Evolutionary conservation across 768 basidiomycete genomes (phyloP).

Genomic region (Panus rudis): DNA sequence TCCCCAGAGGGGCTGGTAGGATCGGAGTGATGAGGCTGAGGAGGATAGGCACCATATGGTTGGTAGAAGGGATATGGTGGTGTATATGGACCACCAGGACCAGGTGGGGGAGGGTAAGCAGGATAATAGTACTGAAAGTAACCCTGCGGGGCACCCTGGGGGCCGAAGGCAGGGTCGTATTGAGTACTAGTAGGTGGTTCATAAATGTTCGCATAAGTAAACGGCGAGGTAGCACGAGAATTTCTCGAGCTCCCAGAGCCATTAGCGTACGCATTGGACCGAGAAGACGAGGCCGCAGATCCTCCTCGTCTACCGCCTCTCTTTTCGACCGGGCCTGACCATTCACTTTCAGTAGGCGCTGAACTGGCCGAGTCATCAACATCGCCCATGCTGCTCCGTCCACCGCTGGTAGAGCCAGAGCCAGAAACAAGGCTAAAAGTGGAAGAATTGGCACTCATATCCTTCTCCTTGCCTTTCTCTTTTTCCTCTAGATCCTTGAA

Average conservation of each 20-base stretch:
- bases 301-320: slow-evolving; percentile 42
- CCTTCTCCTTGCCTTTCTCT: slow-evolving; percentile 59
- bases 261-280: slow-evolving; percentile 49
- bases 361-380: slow-evolving; percentile 64
- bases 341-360: slow-evolving; percentile 77
- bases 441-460: slow-evolving; percentile 72
- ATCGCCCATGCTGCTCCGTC: slow-evolving; percentile 54
- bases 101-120: slow-evolving; percentile 24
- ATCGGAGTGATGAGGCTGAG: slow-evolving; percentile 36
- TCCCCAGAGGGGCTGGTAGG: slow-evolving; percentile 24
- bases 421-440: slow-evolving; percentile 64
- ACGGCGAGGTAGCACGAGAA: slow-evolving; percentile 66
- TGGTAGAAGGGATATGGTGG: slow-evolving; percentile 30
- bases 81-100: not conserved
- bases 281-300: slow-evolving; percentile 43
- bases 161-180: slow-evolving; percentile 22
- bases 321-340: slow-evolving; percentile 59
- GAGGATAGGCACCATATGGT: slow-evolving; percentile 43
- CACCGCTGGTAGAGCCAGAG: slow-evolving; percentile 52
- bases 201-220: slow-evolving; percentile 68
- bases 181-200: slow-evolving; percentile 37
- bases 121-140: slow-evolving; percentile 25
- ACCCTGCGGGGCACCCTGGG: slow-evolving; percentile 16
- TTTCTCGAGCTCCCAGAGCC: slow-evolving; percentile 59
- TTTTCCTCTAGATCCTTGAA: slow-evolving; percentile 69